Evolutionary conservation across 2,329 filamentous ascomycete species (phyloP).

Genomic region (Aspergillus japonicus): DNA sequence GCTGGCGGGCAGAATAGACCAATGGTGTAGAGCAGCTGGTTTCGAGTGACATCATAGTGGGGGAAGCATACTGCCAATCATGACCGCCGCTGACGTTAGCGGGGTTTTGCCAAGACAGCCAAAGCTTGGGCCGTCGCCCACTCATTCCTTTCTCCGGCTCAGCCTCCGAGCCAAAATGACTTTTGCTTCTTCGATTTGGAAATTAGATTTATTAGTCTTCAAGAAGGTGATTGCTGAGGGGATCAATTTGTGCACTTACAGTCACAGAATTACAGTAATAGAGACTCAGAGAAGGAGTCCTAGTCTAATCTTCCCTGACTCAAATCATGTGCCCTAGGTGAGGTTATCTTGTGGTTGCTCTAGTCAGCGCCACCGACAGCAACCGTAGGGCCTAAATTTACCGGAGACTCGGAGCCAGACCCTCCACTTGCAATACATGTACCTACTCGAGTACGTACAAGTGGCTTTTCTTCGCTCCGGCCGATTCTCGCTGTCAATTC

Average conservation of each 20-base stretch:
- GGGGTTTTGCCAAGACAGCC: conserved; percentile 12
- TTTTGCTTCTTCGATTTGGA: neutral
- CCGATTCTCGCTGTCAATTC: conserved; percentile 3
- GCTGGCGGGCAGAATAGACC: neutral
- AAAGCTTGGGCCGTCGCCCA: conserved; percentile 18
- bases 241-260: too few species aligned
- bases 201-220: neutral
- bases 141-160: conserved; percentile 1
- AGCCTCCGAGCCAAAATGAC: neutral
- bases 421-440: neutral
- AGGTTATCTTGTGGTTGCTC: neutral
- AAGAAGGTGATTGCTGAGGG: too few species aligned
- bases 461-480: neutral
- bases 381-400: neutral
- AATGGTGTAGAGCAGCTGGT: neutral
- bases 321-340: neutral
- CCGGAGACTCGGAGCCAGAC: neutral
- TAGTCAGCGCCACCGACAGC: neutral
- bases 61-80: conserved; percentile 12
- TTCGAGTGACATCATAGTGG: conserved; percentile 17
- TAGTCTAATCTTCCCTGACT: neutral
- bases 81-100: conserved; percentile 18
- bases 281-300: too few species aligned
- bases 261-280: too few species aligned
- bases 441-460: neutral